Evolutionary conservation across 441 rosid species (phyloP), one percentile per base, ranked within the genome.

Genomic region (Arabidopsis lyrata): DNA sequence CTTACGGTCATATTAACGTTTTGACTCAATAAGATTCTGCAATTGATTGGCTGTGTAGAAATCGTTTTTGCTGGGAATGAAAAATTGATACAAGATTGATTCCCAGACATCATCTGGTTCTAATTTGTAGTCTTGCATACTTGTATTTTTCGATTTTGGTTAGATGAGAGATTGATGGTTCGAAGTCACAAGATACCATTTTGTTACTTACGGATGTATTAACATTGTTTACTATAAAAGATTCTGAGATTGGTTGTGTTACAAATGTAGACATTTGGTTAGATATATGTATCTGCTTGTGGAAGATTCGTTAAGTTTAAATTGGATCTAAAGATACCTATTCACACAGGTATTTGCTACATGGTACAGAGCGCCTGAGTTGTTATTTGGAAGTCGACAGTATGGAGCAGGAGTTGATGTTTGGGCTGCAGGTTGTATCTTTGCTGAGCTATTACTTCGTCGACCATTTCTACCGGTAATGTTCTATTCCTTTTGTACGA

Each of bases 331-430:
- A 44, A 57, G 7, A n/a, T 20, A 22, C 50, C 34, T 47, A 34
- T 47, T 39, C 18, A 66, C 14, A 44, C 72, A 85, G 85, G 88
- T 85, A 42, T 85, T 85, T 79, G 86, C 88, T 20, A 77, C 79
- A 36, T 85, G 88, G 86, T 85, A 85, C 74, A 81, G 88, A 77
- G 86, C 86, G 15, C 88, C 86, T 45, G 88, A 85, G 66, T 77
- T 85, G 24, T 57, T 85, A 35, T 85, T 83, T 60, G 86, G 88
- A 48, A 71, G 85, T 75, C 76, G 81, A 69, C 88, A 85, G 36
- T 85, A 85, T 36, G 88, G 80, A 35, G 78, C 85, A 15, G 82
- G 85, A 38, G 86, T 85, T 64, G 88, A 85, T 81, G 84, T 85
- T 11, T 83, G 85, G 86, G 88, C 88, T 75, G 88, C 86, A 29